Evolutionary conservation across 164 flowering plant species (phyloP).

Genomic region (Pachysandra terminalis): DNA sequence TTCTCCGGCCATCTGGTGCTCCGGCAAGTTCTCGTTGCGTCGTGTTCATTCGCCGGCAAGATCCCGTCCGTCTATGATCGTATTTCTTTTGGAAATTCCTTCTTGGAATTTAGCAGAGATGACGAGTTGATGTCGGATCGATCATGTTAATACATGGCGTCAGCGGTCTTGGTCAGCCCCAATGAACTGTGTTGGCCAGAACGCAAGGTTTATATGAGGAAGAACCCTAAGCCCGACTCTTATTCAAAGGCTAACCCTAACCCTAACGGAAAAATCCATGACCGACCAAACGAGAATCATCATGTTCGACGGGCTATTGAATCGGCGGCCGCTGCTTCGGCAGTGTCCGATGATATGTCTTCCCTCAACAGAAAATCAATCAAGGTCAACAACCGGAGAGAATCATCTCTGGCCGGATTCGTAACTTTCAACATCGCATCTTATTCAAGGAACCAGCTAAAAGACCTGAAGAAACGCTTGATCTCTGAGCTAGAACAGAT

Average conservation of each 20-base stretch:
- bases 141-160: not conserved
- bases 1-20: too few species aligned
- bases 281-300: not conserved
- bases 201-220: not conserved
- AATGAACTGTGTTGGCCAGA: not conserved
- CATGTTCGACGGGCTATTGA: not conserved
- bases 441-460: constrained; percentile 40
- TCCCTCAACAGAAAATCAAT: constrained; percentile 23
- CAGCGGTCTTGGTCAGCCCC: not conserved
- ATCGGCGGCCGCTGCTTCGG: constrained; percentile 3
- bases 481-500: constrained; percentile 55
- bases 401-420: constrained; percentile 6
- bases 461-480: constrained; percentile 50
- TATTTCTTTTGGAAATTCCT: not conserved
- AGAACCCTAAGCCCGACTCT: not conserved
- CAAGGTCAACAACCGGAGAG: constrained; percentile 9
- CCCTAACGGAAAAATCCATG: not conserved
- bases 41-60: not conserved
- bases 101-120: not conserved
- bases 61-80: not conserved
- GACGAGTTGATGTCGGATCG: not conserved
- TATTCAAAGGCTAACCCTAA: not conserved
- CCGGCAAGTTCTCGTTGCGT: too few species aligned
- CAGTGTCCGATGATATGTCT: constrained; percentile 19
- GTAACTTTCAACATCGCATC: constrained; percentile 37